Evolutionary conservation across 2,329 filamentous ascomycete species (phyloP).

Genomic region (Fusarium bactridioides): DNA sequence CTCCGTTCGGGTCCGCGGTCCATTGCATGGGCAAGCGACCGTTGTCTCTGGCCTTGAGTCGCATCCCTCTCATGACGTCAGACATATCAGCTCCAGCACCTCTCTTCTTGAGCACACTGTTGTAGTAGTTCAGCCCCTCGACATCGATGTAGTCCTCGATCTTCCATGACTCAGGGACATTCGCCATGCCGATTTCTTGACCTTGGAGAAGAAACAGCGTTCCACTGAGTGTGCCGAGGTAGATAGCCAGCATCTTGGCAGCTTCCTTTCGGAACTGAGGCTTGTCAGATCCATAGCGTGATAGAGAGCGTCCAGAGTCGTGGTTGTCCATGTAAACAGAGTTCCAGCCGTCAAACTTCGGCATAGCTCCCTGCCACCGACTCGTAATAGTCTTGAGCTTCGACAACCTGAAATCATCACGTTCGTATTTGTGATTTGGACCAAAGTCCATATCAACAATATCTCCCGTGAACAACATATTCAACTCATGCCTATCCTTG

Average conservation of each 20-base stretch:
- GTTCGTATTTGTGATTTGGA: constrained; percentile 49
- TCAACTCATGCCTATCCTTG: constrained; percentile 48
- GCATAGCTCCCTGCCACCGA: constrained; percentile 51
- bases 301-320: constrained; percentile 60
- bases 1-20: constrained; percentile 57
- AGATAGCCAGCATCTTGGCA: constrained; percentile 57
- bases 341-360: constrained; percentile 54
- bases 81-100: constrained; percentile 36
- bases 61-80: constrained; percentile 52
- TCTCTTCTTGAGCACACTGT: constrained; percentile 29
- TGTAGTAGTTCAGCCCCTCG: constrained; percentile 53
- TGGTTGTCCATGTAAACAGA: constrained; percentile 65
- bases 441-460: constrained; percentile 45
- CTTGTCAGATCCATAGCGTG: constrained; percentile 54
- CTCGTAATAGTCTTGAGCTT: constrained; percentile 47
- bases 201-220: constrained; percentile 60
- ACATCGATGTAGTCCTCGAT: constrained; percentile 55
- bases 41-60: constrained; percentile 45
- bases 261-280: constrained; percentile 48
- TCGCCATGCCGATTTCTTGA: constrained; percentile 62
- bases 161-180: constrained; percentile 52
- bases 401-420: constrained; percentile 48
- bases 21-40: constrained; percentile 54
- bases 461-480: constrained; percentile 42
- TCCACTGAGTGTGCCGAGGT: constrained; percentile 51